phyloP scores from a whole-genome alignment of 495 filamentous ascomycete species.

The Xylaria acuta region DNA sequence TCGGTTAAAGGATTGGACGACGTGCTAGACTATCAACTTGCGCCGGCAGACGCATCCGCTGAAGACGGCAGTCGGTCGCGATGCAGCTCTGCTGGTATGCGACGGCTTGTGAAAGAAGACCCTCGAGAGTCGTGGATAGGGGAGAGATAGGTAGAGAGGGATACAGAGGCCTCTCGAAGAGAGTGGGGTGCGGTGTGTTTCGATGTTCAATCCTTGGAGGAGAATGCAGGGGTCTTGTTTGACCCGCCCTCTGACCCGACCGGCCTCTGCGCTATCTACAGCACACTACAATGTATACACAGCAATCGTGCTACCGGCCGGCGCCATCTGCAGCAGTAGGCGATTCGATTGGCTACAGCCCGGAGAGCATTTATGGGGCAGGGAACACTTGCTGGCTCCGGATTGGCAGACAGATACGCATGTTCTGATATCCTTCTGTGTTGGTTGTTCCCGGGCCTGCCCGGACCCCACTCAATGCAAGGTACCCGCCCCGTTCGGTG shows the following conservation, averaged over 20 bases:
- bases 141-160: slow-evolving; percentile 1
- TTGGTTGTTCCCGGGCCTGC: not conserved
- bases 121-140: not conserved
- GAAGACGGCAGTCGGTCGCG: slow-evolving; percentile 11
- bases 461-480: slow-evolving; percentile 6
- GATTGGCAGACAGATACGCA: slow-evolving; percentile 8
- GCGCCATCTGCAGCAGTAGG: not conserved
- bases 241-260: slow-evolving; percentile 8
- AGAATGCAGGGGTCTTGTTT: slow-evolving; percentile 19
- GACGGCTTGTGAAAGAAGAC: not conserved
- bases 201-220: not conserved
- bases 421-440: not conserved
- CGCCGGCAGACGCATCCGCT: not conserved
- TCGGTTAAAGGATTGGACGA: slow-evolving; percentile 19
- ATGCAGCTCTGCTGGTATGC: slow-evolving; percentile 21
- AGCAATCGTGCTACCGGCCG: slow-evolving; percentile 1
- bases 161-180: slow-evolving; percentile 19
- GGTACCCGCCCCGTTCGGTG: slow-evolving; percentile 10
- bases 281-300: not conserved
- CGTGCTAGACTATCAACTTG: slow-evolving; percentile 6
- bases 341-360: slow-evolving; percentile 8
- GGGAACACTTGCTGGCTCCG: not conserved
- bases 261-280: not conserved
- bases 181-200: slow-evolving; percentile 17
- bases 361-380: not conserved